Base-by-base conservation (phyloP, 306 rosid genomes). In the Cucumis cinereus region DNA sequence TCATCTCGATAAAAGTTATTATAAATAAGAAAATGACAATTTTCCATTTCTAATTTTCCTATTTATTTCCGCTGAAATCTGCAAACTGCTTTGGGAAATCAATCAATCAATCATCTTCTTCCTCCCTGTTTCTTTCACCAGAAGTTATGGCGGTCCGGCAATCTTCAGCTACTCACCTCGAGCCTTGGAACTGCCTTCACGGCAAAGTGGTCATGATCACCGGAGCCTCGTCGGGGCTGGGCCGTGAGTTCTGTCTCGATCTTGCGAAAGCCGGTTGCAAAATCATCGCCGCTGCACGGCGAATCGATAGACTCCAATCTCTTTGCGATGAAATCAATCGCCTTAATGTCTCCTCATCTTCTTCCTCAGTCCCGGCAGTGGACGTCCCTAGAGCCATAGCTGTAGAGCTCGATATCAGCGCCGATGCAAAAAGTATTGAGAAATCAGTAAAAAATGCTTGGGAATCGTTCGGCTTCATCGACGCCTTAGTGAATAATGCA, bases 161-260 rank as follows among this genome's bases (percentile, higher is more conserved):
- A 73, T 77, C 43, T 61, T 61, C 60, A 13, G 9, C 82, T 20
- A 4, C 69, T 52, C 79, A 77, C 49, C 75, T 90, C 23, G 92
- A 87, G 69, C 87, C 90, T 2, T 90, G 93, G 96, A 77, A 59
- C 75, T 23, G 23, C 66, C 89, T 92, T 1, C 62, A 33, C 11
- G 92, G 92, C 17, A 92, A 92, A 76, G 93, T 92, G 8, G 96
- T 92, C 11, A 62, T 92, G 88, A 92, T 92, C 49, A 92, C 97
- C 62, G 96, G 97, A 23, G 93, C 96, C 12, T 92, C 97, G 3
- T 71, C 97, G n/a, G 97, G 96, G 1, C 85, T 92, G 8, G 97
- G 96, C 80, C 77, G 78, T 17, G 92, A 87, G 0, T 87, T 90
- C 73, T 92, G 96, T 76, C 81, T 88, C 49, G 93, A 88, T 67